These are phyloP conservation scores for Plasmodium gonderi DNA, from an alignment of 169 alveolate genomes.

Conservation along the genomic window DNA sequence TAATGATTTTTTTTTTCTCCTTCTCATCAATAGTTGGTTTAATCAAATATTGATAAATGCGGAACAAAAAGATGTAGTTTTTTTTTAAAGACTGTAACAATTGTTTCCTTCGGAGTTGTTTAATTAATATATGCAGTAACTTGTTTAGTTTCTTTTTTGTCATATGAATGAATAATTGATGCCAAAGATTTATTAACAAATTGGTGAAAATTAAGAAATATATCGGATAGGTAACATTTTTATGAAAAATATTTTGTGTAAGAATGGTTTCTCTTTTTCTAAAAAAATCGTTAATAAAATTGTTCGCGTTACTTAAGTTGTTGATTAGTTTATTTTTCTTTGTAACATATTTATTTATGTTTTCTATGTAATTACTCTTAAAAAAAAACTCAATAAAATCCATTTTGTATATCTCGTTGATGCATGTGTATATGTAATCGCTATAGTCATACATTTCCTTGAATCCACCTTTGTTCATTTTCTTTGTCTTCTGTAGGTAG, in stretches of 20 bases:
- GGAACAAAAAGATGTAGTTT: background rate
- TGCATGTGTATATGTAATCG: conserved; percentile 24
- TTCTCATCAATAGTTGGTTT: conserved; percentile 1
- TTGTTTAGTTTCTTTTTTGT: background rate
- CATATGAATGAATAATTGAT: background rate
- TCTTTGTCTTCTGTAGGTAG: conserved; percentile 13
- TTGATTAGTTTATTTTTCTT: conserved; percentile 28
- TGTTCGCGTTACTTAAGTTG: conserved; percentile 16
- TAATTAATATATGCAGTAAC: background rate
- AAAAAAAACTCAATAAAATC: conserved; percentile 16
- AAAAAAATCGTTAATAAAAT: conserved; percentile 42
- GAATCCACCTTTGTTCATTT: conserved; percentile 35
- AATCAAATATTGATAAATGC: conserved; percentile 6
- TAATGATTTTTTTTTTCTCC: conserved; percentile 26
- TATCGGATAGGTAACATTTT: conserved; percentile 26
- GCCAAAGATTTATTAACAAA: conserved; percentile 21
- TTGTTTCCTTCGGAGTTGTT: background rate
- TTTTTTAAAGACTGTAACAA: background rate
- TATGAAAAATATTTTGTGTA: conserved; percentile 18
- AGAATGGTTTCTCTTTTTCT: conserved; percentile 15
- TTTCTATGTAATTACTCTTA: conserved; percentile 19
- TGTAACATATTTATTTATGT: conserved; percentile 18
- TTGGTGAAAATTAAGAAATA: conserved; percentile 26
- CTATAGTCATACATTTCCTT: conserved; percentile 42
- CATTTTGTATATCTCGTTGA: background rate